A percentile compares a stretch with the other conserved stretches of the same genome.
Evolutionary conservation across 192 early-diverging fungal species (phyloP).

Genomic region (Entomortierella parvispora): DNA sequence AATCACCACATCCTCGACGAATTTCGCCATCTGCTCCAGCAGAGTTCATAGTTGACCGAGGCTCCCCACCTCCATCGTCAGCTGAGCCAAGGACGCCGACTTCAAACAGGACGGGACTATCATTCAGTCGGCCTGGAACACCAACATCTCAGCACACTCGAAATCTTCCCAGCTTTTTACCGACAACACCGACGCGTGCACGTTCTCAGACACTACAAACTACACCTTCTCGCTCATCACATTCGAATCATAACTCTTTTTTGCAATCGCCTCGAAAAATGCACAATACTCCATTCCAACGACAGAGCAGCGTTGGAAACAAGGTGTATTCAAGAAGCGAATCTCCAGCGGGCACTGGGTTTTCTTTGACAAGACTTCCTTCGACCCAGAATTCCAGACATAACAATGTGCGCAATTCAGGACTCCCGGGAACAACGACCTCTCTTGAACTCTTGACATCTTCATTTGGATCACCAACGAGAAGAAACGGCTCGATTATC

Average conservation of each 20-base stretch:
- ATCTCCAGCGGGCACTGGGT: slow-evolving; percentile 13
- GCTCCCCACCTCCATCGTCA: slow-evolving; percentile 12
- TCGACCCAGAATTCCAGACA: slow-evolving; percentile 13
- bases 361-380: slow-evolving; percentile 10
- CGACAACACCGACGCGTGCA: slow-evolving; percentile 33
- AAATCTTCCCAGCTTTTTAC: slow-evolving; percentile 10
- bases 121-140: slow-evolving; percentile 30
- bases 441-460: neutral
- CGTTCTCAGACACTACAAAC: slow-evolving; percentile 12
- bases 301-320: neutral
- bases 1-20: slow-evolving; percentile 35
- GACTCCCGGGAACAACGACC: slow-evolving; percentile 6
- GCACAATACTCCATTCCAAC: slow-evolving; percentile 8
- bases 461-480: neutral
- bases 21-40: slow-evolving; percentile 15
- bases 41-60: slow-evolving; percentile 5
- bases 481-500: slow-evolving; percentile 37
- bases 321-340: slow-evolving; percentile 43
- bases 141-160: slow-evolving; percentile 28
- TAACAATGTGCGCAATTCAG: neutral
- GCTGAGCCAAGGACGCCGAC: slow-evolving; percentile 33
- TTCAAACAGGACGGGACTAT: slow-evolving; percentile 19
- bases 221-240: neutral
- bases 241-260: slow-evolving; percentile 5
- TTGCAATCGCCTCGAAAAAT: slow-evolving; percentile 22